Evolutionary conservation across 352 stramenopile species (phyloP).

Genomic region (Pythium coloratum): DNA sequence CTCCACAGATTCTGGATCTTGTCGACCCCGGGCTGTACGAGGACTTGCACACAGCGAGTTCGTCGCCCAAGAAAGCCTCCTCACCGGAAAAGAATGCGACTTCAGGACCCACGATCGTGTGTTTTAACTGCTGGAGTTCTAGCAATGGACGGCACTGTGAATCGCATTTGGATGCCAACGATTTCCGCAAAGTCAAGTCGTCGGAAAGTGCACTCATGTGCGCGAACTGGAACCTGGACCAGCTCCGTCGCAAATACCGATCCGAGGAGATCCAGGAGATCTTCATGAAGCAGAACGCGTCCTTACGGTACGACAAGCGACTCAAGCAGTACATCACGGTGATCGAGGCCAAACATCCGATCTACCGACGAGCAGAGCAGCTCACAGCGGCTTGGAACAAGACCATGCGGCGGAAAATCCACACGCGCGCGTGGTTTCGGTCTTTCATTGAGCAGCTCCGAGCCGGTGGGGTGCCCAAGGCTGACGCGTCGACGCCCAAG

Average conservation of each 20-base stretch:
- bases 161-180: conserved; percentile 45
- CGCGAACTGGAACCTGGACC: conserved; percentile 90
- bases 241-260: conserved; percentile 82
- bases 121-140: conserved; percentile 94
- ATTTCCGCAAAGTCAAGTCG: conserved; percentile 48
- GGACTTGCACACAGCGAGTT: conserved; percentile 13
- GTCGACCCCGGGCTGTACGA: conserved; percentile 70
- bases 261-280: conserved; percentile 93
- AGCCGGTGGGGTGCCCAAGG: conserved; percentile 51
- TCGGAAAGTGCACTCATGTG: conserved; percentile 89
- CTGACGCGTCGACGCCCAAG: conserved; percentile 38
- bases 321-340: conserved; percentile 89
- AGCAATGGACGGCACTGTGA: conserved; percentile 85
- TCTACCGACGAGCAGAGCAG: conserved; percentile 81
- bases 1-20: conserved; percentile 74
- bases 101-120: conserved; percentile 34
- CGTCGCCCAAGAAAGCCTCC: background rate
- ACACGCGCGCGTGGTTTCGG: conserved; percentile 86
- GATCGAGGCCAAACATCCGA: conserved; percentile 88
- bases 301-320: conserved; percentile 84
- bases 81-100: conserved; percentile 7
- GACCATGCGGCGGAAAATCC: conserved; percentile 81
- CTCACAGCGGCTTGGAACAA: conserved; percentile 79
- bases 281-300: conserved; percentile 87
- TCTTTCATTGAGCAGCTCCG: conserved; percentile 89